Conservation (phyloP, 768 basidiomycete species). For the Boletus vinaceobasis region DNA sequence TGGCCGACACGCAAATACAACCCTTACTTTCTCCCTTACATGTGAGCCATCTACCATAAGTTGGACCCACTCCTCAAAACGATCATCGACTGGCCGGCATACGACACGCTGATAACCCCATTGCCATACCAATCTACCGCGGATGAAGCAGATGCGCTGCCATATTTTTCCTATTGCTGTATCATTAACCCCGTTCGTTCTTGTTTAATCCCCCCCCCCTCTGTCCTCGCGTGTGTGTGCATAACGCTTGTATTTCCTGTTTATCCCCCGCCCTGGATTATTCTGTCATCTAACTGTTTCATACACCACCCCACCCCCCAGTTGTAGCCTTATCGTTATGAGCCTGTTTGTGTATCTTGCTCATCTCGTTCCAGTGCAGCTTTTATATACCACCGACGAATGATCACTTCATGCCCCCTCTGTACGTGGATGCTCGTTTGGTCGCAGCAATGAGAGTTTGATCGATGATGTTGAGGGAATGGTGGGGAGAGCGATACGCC, state of each 20-base stretch:
- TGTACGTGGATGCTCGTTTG: too few species aligned
- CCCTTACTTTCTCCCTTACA: too few species aligned
- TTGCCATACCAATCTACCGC: not conserved
- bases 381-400: not conserved
- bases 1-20: too few species aligned
- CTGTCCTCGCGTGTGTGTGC: not conserved
- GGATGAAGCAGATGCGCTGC: not conserved
- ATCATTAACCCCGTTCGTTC: not conserved
- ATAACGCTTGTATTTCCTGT: not conserved
- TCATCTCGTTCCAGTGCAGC: not conserved
- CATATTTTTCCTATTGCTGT: slow-evolving; percentile 1
- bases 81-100: not conserved
- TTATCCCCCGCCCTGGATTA: not conserved
- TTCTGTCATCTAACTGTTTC: not conserved
- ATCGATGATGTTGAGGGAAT: too few species aligned
- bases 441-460: too few species aligned
- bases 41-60: too few species aligned
- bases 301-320: not conserved
- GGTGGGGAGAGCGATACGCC: too few species aligned
- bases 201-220: not conserved
- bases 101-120: not conserved
- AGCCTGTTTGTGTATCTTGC: not conserved
- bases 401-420: too few species aligned
- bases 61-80: not conserved
- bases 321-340: not conserved